A percentile compares a stretch with the other conserved stretches of the same genome.
These are phyloP conservation scores for Elongisporangium anandrum DNA, from an alignment of 352 stramenopile genomes.

Conservation along the genomic window DNA sequence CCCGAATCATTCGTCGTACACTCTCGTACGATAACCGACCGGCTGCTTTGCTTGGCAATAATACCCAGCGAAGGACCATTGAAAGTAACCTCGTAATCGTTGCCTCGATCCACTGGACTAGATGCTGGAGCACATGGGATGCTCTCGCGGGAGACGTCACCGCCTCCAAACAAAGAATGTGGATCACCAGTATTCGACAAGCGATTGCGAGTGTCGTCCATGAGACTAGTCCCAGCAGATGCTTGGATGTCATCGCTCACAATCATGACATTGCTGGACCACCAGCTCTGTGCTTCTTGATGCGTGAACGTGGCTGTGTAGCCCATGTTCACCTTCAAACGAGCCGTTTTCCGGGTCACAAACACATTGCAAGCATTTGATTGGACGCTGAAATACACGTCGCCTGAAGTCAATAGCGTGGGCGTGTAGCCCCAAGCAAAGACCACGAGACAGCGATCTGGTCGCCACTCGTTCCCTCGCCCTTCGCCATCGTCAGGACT, in stretches of 20 bases:
- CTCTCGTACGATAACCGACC: slow-evolving; percentile 65
- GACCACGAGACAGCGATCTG: slow-evolving; percentile 65
- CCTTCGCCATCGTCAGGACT: background rate
- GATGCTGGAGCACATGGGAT: slow-evolving; percentile 1
- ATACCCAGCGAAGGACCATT: slow-evolving; percentile 48
- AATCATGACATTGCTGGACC: slow-evolving; percentile 75
- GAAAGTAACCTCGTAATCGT: slow-evolving; percentile 81
- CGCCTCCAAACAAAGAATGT: too few relatives aligned
- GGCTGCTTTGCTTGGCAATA: slow-evolving; percentile 62
- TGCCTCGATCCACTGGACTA: slow-evolving; percentile 8
- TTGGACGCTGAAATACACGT: slow-evolving; percentile 81
- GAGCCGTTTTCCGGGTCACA: slow-evolving; percentile 72
- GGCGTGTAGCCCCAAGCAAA: slow-evolving; percentile 86
- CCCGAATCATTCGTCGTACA: slow-evolving; percentile 46
- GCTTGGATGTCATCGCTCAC: slow-evolving; percentile 73
- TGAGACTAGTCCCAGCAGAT: slow-evolving; percentile 24
- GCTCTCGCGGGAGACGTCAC: too few relatives aligned
- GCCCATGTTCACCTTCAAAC: slow-evolving; percentile 65
- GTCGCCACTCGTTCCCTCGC: slow-evolving; percentile 48
- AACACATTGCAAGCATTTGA: slow-evolving; percentile 83
- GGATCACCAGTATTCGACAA: too few relatives aligned
- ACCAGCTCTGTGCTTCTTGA: slow-evolving; percentile 78
- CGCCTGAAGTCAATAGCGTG: slow-evolving; percentile 73
- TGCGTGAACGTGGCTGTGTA: slow-evolving; percentile 83
- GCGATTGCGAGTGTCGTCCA: slow-evolving; percentile 14